Evolutionary conservation across 108 stramenopile genomes (phyloP), one percentile per base, ranked within the genome.

Genomic region (Stephanodiscus triporus): DNA sequence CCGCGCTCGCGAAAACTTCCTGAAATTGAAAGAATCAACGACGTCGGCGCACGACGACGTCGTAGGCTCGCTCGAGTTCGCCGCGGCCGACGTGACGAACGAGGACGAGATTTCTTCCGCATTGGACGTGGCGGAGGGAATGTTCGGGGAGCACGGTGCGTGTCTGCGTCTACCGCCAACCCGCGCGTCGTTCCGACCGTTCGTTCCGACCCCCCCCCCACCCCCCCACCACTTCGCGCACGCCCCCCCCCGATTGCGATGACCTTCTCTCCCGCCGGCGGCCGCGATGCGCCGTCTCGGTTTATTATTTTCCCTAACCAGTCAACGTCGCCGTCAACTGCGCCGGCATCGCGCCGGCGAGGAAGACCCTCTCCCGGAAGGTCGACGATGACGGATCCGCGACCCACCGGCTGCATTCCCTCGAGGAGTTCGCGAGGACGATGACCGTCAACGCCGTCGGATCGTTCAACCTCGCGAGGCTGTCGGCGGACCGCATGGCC

Each of bases 401-500:
- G 57, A 69, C 87, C 66, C 26, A 58, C 69, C 57, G 87, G 32
- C 40, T 76, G 27, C 88, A 89, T 76, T 63, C 88, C 11, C 61
- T 87, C 34, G 78, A 79, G 22, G 84, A 80, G 27, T 91, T 94
- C 74, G 70, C 72, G 22, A 77, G 81, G 30, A 87, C 91, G 19
- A 67, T 99, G 20, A 50, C 83, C 7, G 91, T 98, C 4, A 99
- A 99, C 63, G 82, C 91, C 0, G 70, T 89, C 40, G 97, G 98
- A n/a, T 95, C 96, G 14, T 99, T 99, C 88, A 98, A 99, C 76
- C 84, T 97, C 20, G 73, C 84, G n/a, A 84, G 97, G 20, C 74
- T 98, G 34, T 89, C 97, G 14, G 95, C 97, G 4, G 91, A 88
- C 72, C 72, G 90, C 48, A 96, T 96, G 96, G 79, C 79, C 20